Conservation (phyloP, 495 filamentous ascomycete species). For the Aspergillus sclerotiicarbonarius region DNA sequence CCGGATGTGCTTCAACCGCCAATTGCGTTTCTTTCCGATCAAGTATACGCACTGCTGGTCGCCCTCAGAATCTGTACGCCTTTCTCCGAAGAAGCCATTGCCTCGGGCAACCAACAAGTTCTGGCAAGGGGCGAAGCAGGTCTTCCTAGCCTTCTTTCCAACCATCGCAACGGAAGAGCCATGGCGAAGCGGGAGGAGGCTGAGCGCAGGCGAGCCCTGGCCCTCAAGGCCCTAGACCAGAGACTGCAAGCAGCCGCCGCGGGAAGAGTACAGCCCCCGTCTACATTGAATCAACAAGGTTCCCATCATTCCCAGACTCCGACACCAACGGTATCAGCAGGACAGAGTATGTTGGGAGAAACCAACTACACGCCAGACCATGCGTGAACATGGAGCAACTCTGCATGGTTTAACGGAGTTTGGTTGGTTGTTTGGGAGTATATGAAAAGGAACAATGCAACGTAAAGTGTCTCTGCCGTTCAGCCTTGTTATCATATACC, state of each 20-base stretch:
- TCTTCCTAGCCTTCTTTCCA: conserved; percentile 59
- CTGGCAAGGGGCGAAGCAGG: conserved; percentile 65
- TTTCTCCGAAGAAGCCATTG: conserved; percentile 82
- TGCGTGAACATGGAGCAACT: conserved; percentile 28
- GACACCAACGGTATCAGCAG: conserved; percentile 29
- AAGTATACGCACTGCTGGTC: conserved; percentile 72
- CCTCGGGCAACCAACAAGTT: conserved; percentile 71
- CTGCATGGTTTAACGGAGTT: conserved; percentile 15
- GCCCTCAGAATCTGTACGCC: conserved; percentile 74
- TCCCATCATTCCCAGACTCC: conserved; percentile 35
- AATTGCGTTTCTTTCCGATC: conserved; percentile 68
- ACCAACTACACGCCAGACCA: conserved; percentile 67
- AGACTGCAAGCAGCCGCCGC: conserved; percentile 78
- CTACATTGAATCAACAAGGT: conserved; percentile 43
- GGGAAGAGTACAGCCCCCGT: conserved; percentile 32
- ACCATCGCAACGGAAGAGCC: conserved; percentile 37
- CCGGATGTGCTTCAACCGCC: conserved; percentile 80
- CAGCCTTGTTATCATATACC: neutral
- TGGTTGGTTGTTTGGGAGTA: conserved; percentile 18
- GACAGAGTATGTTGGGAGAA: conserved; percentile 59
- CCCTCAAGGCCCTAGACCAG: conserved; percentile 89
- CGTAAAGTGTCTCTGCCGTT: neutral
- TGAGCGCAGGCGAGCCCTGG: conserved; percentile 83
- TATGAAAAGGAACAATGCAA: neutral
- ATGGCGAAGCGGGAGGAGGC: conserved; percentile 77